Percentiles rank a stretch among this genome's conserved stretches.
These are phyloP conservation scores for Panicum miliaceum DNA, from an alignment of 176 grass and related monocot genomes.

Conservation along the genomic window DNA sequence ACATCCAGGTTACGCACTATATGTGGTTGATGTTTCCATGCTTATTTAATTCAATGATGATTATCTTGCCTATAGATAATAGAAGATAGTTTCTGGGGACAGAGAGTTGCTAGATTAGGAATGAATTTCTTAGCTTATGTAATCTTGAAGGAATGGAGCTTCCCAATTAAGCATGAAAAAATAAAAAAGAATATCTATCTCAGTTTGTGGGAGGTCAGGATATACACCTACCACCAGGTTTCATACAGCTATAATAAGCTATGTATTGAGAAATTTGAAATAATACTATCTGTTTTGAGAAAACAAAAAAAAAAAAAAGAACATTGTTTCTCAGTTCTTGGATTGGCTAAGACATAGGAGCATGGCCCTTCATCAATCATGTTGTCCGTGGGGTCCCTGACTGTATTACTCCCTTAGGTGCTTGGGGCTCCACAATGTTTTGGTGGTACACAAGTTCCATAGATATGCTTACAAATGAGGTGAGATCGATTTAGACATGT, in stretches of 20 bases:
- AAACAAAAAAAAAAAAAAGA: slow-evolving; percentile 28
- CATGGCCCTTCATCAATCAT: slow-evolving; percentile 18
- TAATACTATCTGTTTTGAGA: neutral
- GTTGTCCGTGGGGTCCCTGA: slow-evolving; percentile 25
- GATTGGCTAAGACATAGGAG: slow-evolving; percentile 15
- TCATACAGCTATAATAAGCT: neutral
- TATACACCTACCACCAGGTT: neutral
- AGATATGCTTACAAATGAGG: slow-evolving; percentile 34
- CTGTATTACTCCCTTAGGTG: neutral
- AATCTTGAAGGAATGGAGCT: neutral
- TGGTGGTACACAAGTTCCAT: slow-evolving; percentile 33
- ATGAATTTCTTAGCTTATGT: neutral
- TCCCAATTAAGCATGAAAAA: neutral
- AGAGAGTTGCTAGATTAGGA: slow-evolving; percentile 10
- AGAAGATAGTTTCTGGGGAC: neutral
- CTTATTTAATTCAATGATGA: neutral
- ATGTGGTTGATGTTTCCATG: slow-evolving; percentile 2
- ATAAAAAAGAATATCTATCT: neutral
- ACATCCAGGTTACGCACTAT: no score
- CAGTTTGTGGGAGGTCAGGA: neutral
- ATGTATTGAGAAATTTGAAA: neutral
- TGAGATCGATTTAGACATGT: slow-evolving; percentile 21
- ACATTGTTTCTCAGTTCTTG: slow-evolving; percentile 22
- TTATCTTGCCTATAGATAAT: neutral
- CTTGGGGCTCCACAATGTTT: slow-evolving; percentile 27